phyloP scores from a whole-genome alignment of 129 eudicot genomes.

The Calendula officinalis region DNA sequence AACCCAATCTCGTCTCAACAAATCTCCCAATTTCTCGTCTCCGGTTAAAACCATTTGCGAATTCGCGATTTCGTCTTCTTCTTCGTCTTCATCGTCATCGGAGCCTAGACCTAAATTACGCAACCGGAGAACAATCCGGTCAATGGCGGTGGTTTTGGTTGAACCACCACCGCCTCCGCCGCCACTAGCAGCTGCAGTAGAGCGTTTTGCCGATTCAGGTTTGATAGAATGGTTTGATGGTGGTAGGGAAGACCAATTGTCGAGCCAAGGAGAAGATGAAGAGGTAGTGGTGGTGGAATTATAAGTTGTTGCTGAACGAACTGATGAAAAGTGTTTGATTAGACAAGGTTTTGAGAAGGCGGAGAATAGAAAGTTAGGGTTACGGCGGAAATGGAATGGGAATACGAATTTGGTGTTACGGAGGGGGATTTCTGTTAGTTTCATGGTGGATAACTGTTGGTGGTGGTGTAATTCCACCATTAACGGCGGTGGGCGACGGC shows the following conservation, averaged over 20 bases:
- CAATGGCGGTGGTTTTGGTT: constrained; percentile 60
- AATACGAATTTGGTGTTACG: constrained; percentile 36
- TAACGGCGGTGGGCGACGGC: not conserved
- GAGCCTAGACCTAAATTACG: constrained; percentile 71
- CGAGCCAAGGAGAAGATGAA: constrained; percentile 64
- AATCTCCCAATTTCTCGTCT: constrained; percentile 79
- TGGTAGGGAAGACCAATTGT: constrained; percentile 57
- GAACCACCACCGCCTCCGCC: not conserved
- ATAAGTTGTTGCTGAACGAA: constrained; percentile 29
- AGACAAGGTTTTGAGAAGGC: constrained; percentile 31
- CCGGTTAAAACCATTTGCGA: constrained; percentile 30
- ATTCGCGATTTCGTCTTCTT: constrained; percentile 32
- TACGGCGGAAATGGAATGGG: constrained; percentile 16
- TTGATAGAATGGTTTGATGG: constrained; percentile 27
- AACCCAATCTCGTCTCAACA: constrained; percentile 86
- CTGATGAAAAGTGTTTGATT: constrained; percentile 43
- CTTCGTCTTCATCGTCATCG: constrained; percentile 66
- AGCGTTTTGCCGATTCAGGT: constrained; percentile 15
- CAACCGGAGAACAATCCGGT: constrained; percentile 67
- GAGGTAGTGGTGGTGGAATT: constrained; percentile 21
- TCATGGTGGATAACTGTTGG: constrained; percentile 30
- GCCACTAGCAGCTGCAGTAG: not conserved
- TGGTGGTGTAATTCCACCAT: constrained; percentile 26
- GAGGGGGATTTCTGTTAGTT: constrained; percentile 53
- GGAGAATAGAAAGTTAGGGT: constrained; percentile 35